A percentile compares a stretch with the other conserved stretches of the same genome.
These are phyloP conservation scores for Cutaneotrichosporon sp. DNA, from an alignment of 1,284 basidiomycete genomes.

Conservation along the genomic window DNA sequence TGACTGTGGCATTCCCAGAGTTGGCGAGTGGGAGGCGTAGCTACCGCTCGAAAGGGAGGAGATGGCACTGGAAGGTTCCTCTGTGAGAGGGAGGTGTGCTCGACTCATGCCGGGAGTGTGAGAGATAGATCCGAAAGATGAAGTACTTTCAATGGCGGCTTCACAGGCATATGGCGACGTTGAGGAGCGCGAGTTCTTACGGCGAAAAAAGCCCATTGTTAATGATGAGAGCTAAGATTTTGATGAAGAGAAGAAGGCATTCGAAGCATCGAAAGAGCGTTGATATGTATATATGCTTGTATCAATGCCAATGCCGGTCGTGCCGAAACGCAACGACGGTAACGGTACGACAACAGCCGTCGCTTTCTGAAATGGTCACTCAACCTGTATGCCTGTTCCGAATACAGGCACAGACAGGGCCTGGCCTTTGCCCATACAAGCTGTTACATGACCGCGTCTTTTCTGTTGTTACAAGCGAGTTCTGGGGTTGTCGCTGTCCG, in stretches of 20 bases:
- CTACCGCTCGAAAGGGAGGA: background rate
- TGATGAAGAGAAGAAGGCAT: background rate
- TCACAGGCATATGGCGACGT: conserved; percentile 1
- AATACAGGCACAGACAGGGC: no score
- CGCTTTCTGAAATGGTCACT: background rate
- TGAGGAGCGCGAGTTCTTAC: background rate
- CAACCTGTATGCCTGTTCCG: background rate
- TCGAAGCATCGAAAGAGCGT: background rate
- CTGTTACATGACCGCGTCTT: no score
- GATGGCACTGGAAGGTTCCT: background rate
- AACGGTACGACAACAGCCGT: no score
- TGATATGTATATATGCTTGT: no score
- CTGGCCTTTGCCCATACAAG: no score
- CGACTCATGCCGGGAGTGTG: background rate
- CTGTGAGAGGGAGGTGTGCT: background rate
- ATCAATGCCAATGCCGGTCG: no score
- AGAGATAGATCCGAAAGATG: conserved; percentile 1
- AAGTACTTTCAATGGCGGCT: background rate
- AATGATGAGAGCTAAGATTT: background rate
- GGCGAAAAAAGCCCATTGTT: conserved; percentile 4
- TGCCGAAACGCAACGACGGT: no score
- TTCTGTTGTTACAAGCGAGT: background rate
- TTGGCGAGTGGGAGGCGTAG: background rate
- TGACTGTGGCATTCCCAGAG: background rate
- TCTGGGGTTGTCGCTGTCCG: background rate